Evolutionary conservation across 495 filamentous ascomycete genomes (phyloP).

Genomic region (Astrothelium macrocarpum): DNA sequence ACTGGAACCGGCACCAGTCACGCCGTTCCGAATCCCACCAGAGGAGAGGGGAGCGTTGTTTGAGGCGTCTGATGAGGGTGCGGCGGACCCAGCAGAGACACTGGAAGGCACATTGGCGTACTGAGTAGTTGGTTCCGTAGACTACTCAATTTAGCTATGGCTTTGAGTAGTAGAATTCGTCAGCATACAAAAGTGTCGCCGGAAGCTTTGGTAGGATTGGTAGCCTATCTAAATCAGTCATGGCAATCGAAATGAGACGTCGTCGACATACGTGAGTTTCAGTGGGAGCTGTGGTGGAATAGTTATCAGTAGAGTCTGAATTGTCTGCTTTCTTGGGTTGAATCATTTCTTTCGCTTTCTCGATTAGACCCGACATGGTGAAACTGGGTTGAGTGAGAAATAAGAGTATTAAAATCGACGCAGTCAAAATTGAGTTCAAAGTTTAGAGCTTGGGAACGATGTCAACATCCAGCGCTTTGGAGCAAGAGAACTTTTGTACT

Average conservation of each 20-base stretch:
- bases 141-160: not conserved
- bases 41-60: not conserved
- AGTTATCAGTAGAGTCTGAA: not conserved
- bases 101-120: not conserved
- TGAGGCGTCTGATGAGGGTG: not conserved
- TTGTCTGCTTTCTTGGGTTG: not conserved
- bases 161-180: not conserved
- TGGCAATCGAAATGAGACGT: not conserved
- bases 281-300: not conserved
- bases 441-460: not conserved
- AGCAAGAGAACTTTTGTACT: not conserved
- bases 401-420: not conserved
- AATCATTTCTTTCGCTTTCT: slow-evolving; percentile 9
- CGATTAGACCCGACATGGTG: slow-evolving; percentile 8
- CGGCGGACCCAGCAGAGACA: not conserved
- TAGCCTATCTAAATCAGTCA: not conserved
- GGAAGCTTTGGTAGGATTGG: not conserved
- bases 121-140: not conserved
- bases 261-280: not conserved
- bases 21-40: not conserved
- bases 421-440: not conserved
- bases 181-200: not conserved
- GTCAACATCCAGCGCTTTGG: not conserved
- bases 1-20: not conserved
- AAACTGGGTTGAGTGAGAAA: not conserved